Evolutionary conservation across 305 asterid genomes (phyloP).

Genomic region (Solanum chacoense): DNA sequence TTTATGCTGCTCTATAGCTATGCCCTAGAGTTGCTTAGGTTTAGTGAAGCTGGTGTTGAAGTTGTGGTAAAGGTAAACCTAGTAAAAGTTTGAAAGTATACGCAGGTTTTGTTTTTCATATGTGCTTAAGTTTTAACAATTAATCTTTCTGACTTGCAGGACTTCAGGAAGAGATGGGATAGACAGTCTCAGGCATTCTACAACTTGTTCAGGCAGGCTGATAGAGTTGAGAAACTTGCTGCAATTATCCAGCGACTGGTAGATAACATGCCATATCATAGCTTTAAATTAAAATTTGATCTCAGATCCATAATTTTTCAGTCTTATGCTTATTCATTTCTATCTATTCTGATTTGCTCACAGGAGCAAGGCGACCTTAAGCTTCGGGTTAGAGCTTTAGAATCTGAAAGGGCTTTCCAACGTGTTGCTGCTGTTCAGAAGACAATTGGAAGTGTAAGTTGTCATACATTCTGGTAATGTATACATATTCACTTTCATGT

Average conservation of each 20-base stretch:
- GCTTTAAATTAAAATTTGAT: background rate
- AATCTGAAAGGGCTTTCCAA: conserved; percentile 93
- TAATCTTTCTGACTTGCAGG: conserved; percentile 34
- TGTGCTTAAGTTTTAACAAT: background rate
- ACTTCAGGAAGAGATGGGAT: conserved; percentile 78
- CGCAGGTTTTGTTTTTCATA: background rate
- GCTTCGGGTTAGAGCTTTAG: conserved; percentile 92
- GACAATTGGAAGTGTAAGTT: conserved; percentile 78
- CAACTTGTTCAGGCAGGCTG: conserved; percentile 94
- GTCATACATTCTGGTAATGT: background rate
- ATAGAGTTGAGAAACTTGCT: conserved; percentile 89
- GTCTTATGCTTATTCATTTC: background rate
- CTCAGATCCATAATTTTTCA: background rate
- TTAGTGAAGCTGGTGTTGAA: conserved; percentile 95
- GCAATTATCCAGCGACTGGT: conserved; percentile 80
- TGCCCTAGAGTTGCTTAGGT: conserved; percentile 78
- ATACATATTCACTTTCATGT: background rate
- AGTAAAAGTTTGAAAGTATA: background rate
- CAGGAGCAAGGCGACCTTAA: conserved; percentile 98
- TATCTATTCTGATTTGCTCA: background rate
- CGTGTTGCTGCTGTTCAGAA: conserved; percentile 87
- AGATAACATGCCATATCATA: background rate
- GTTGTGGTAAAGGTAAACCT: conserved; percentile 59
- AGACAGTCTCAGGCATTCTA: conserved; percentile 76
- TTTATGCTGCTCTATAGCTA: conserved; percentile 34